phyloP scores from a whole-genome alignment of 306 rosid genomes.

The Carpinus fangiana region DNA sequence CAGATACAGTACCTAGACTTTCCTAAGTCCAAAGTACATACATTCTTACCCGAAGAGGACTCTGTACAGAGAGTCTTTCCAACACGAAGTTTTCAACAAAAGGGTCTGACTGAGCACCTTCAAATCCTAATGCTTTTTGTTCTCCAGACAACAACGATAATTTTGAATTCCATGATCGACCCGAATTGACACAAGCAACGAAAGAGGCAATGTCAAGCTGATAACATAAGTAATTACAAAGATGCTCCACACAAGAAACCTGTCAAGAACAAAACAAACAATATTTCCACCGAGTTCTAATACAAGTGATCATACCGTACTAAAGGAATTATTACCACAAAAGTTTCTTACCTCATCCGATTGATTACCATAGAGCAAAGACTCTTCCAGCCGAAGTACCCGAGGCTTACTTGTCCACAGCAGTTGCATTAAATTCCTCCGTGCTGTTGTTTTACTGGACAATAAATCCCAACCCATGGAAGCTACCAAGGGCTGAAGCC shows the following conservation, averaged over 20 bases:
- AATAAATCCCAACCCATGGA: constrained; percentile 98
- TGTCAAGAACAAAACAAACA: constrained; percentile 42
- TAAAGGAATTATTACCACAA: constrained; percentile 35
- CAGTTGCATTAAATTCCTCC: constrained; percentile 86
- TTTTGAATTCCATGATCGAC: constrained; percentile 79
- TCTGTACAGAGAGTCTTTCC: constrained; percentile 94
- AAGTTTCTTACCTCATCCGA: constrained; percentile 73
- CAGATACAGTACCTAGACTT: constrained; percentile 13
- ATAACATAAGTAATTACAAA: constrained; percentile 84
- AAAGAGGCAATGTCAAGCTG: constrained; percentile 94
- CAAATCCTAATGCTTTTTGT: constrained; percentile 47
- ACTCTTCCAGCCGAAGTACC: constrained; percentile 75
- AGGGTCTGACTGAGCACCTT: constrained; percentile 57
- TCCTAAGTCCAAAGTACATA: constrained; percentile 10
- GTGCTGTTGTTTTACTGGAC: constrained; percentile 70
- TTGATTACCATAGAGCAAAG: constrained; percentile 73
- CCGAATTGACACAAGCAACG: constrained; percentile 91
- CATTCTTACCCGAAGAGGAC: constrained; percentile 89
- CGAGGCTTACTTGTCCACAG: constrained; percentile 90
- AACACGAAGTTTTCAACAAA: constrained; percentile 93
- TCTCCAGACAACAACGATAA: constrained; percentile 69
- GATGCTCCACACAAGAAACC: constrained; percentile 90
- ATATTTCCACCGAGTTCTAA: constrained; percentile 27
- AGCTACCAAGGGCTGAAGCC: constrained; percentile 89
- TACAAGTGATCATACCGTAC: constrained; percentile 27